A percentile compares a stretch with the other conserved stretches of the same genome.
These are phyloP conservation scores for Fusarium odoratissimum DNA, from an alignment of 2,329 filamentous ascomycete species.

Conservation along the genomic window DNA sequence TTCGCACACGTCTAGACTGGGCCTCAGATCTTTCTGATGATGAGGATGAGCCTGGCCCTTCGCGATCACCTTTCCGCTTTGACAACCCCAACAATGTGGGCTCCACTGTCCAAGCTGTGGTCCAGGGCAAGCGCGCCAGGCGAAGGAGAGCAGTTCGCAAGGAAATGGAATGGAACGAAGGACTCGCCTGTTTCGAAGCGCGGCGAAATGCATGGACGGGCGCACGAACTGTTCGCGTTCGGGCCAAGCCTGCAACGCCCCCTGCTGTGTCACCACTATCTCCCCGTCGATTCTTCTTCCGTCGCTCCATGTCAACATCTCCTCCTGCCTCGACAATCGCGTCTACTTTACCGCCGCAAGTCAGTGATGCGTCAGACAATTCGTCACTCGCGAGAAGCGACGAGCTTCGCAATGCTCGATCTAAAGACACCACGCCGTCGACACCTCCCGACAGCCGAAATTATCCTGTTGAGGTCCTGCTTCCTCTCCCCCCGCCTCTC, in stretches of 20 bases:
- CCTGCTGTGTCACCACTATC: slow-evolving; percentile 60
- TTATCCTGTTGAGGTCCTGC: slow-evolving; percentile 69
- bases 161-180: slow-evolving; percentile 82
- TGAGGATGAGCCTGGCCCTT: slow-evolving; percentile 53
- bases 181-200: slow-evolving; percentile 81
- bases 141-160: slow-evolving; percentile 68
- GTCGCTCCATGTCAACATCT: slow-evolving; percentile 58
- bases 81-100: slow-evolving; percentile 62
- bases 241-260: slow-evolving; percentile 57
- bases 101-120: slow-evolving; percentile 53
- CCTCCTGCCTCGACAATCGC: slow-evolving; percentile 47
- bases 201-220: slow-evolving; percentile 88
- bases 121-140: slow-evolving; percentile 64
- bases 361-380: slow-evolving; percentile 53
- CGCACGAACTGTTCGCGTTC: slow-evolving; percentile 70
- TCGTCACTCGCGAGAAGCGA: slow-evolving; percentile 56
- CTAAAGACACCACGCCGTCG: slow-evolving; percentile 50
- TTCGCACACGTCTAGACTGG: slow-evolving; percentile 66
- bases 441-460: slow-evolving; percentile 32
- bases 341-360: slow-evolving; percentile 37
- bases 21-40: slow-evolving; percentile 67
- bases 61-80: slow-evolving; percentile 62
- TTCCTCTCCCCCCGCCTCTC: slow-evolving; percentile 80
- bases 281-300: slow-evolving; percentile 63
- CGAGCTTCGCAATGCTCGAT: slow-evolving; percentile 48